These are phyloP conservation scores for Cardamine occulta DNA, from an alignment of 345 rosid species.

Conservation along the genomic window DNA sequence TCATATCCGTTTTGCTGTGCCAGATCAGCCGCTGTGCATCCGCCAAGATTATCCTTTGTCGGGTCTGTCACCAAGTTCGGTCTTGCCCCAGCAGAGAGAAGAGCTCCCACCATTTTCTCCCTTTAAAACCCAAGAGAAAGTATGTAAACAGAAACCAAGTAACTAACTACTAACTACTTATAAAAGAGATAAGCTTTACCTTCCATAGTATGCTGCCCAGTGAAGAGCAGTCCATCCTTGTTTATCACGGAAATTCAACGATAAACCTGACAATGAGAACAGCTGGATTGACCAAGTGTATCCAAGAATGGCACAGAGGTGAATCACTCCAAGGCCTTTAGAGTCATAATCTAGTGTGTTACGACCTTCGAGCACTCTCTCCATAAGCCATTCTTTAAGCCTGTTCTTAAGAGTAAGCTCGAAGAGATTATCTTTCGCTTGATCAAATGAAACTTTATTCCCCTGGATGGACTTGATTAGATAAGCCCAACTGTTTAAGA, in stretches of 20 bases:
- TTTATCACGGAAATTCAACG: conserved; percentile 86
- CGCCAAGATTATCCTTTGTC: conserved; percentile 64
- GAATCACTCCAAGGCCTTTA: conserved; percentile 87
- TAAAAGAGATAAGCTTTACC: conserved; percentile 48
- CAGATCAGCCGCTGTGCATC: conserved; percentile 85
- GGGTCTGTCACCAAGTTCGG: conserved; percentile 91
- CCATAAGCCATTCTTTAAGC: conserved; percentile 86
- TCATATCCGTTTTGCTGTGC: conserved; percentile 76
- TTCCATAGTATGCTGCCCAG: conserved; percentile 94
- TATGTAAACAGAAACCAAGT: neutral
- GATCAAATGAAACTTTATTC: conserved; percentile 50
- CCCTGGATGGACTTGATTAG: conserved; percentile 66
- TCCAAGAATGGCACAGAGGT: conserved; percentile 86
- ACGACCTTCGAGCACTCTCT: conserved; percentile 70
- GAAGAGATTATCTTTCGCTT: conserved; percentile 68
- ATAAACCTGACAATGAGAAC: conserved; percentile 74
- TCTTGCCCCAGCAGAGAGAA: conserved; percentile 90
- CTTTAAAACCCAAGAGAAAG: conserved; percentile 49
- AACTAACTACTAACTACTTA: neutral
- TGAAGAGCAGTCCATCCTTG: conserved; percentile 99
- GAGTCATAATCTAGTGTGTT: conserved; percentile 63
- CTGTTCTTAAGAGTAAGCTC: conserved; percentile 76
- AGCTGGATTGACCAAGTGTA: conserved; percentile 84
- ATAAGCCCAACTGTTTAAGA: conserved; percentile 69
- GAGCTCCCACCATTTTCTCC: conserved; percentile 89